A percentile compares a stretch with the other conserved stretches of the same genome.
These are phyloP conservation scores for Neurospora sp. DNA, from an alignment of 495 filamentous ascomycete species.

Conservation along the genomic window DNA sequence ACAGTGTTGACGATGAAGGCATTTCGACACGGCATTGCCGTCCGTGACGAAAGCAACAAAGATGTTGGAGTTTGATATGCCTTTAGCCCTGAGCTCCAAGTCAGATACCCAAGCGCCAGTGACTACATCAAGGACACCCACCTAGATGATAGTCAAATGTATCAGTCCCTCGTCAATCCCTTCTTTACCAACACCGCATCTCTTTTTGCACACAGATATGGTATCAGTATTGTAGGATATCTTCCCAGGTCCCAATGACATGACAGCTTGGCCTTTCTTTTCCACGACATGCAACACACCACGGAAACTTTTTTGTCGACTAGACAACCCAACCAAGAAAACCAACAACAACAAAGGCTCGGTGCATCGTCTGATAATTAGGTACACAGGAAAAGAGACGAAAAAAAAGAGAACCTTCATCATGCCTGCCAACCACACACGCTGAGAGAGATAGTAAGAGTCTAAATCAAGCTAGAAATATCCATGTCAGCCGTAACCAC, in stretches of 20 bases:
- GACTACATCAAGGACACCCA: neutral
- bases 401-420: neutral
- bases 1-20: neutral
- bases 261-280: neutral
- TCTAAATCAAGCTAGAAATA: neutral
- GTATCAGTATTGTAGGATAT: neutral
- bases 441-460: neutral
- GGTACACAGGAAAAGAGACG: neutral
- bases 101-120: neutral
- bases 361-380: neutral
- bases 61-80: too few relatives aligned
- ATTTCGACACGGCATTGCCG: neutral
- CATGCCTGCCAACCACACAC: neutral
- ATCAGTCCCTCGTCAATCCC: neutral
- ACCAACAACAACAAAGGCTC: neutral
- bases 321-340: neutral
- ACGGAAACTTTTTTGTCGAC: neutral
- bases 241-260: neutral
- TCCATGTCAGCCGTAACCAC: neutral
- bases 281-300: neutral
- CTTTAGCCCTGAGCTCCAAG: too few relatives aligned
- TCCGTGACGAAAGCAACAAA: neutral
- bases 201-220: neutral
- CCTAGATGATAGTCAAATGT: neutral
- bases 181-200: neutral